These are phyloP conservation scores for Heterobasidion irregulare DNA, from an alignment of 1,284 basidiomycete species.

Conservation along the genomic window DNA sequence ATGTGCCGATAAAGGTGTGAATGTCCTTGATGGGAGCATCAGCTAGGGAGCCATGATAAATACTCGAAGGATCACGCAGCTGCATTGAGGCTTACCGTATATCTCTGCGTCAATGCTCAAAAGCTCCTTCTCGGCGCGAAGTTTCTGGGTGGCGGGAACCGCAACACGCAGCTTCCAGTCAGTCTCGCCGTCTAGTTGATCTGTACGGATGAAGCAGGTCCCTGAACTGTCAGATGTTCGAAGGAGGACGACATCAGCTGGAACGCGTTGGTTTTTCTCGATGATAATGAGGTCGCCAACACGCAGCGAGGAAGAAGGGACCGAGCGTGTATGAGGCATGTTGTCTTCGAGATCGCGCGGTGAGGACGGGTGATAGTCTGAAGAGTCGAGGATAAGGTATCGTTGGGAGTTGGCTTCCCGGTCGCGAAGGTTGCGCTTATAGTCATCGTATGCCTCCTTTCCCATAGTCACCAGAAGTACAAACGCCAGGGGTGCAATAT, in stretches of 20 bases:
- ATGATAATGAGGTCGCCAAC: constrained; percentile 90
- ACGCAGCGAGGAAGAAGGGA: constrained; percentile 83
- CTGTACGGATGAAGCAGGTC: constrained; percentile 95
- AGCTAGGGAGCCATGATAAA: constrained; percentile 35
- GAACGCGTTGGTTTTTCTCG: constrained; percentile 97
- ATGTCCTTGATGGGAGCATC: constrained; percentile 97
- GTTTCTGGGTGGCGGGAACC: constrained; percentile 75
- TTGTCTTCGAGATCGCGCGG: constrained; percentile 16
- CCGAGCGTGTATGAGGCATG: constrained; percentile 58
- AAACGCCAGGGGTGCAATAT: constrained; percentile 93
- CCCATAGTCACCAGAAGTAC: constrained; percentile 95
- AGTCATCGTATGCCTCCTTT: constrained; percentile 98
- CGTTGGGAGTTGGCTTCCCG: constrained; percentile 91
- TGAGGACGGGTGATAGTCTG: constrained; percentile 12
- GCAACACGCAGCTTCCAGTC: constrained; percentile 98
- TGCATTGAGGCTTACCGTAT: constrained; percentile 47
- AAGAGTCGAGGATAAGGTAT: constrained; percentile 74
- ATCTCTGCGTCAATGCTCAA: constrained; percentile 75
- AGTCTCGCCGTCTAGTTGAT: constrained; percentile 98
- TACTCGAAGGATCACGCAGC: constrained; percentile 1
- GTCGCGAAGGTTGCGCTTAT: constrained; percentile 87
- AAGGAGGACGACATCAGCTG: constrained; percentile 89
- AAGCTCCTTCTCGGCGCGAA: constrained; percentile 60
- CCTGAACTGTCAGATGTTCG: constrained; percentile 83
- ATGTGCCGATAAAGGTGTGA: constrained; percentile 90